A percentile compares a stretch with the other conserved stretches of the same genome.
Evolutionary conservation across 2,329 filamentous ascomycete species (phyloP).

Genomic region (Xylariaceae sp.): DNA sequence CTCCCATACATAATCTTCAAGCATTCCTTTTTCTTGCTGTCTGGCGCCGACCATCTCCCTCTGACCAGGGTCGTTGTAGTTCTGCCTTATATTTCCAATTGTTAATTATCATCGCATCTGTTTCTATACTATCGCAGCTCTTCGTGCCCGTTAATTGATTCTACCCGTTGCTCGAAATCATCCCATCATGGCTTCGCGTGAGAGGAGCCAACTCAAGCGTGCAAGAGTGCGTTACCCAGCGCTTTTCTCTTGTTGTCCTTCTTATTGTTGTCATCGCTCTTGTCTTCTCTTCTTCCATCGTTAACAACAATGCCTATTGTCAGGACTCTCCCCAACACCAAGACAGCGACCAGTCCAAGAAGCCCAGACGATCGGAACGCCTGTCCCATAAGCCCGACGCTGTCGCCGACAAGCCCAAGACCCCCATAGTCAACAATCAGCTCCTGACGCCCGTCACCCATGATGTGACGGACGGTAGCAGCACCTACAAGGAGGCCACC

Average conservation of each 20-base stretch:
- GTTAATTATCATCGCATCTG: not conserved
- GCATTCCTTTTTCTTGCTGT: conserved; percentile 1
- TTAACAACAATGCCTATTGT: conserved; percentile 18
- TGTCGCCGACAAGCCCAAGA: conserved; percentile 42
- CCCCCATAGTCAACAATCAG: conserved; percentile 54
- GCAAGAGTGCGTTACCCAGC: conserved; percentile 55
- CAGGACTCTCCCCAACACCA: conserved; percentile 49
- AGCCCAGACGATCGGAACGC: conserved; percentile 73
- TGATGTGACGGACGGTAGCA: conserved; percentile 50
- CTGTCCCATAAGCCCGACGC: conserved; percentile 49
- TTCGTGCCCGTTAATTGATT: too few species aligned
- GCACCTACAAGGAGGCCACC: conserved; percentile 60
- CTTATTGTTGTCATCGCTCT: not conserved
- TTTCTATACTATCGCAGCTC: too few species aligned
- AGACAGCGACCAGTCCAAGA: conserved; percentile 63
- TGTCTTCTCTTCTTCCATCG: conserved; percentile 14
- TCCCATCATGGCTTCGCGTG: conserved; percentile 52
- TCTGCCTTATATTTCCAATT: not conserved
- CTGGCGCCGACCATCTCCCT: not conserved
- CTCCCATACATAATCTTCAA: not conserved
- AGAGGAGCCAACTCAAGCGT: conserved; percentile 84
- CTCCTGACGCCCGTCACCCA: conserved; percentile 79
- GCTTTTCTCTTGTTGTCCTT: conserved; percentile 14
- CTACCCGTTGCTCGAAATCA: not conserved
- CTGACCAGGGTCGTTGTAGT: not conserved